Percentiles rank a stretch among this genome's conserved stretches.
These are phyloP conservation scores for Sugiyamaella paludigena DNA, from an alignment of 1,139 yeast genomes.

Conservation along the genomic window DNA sequence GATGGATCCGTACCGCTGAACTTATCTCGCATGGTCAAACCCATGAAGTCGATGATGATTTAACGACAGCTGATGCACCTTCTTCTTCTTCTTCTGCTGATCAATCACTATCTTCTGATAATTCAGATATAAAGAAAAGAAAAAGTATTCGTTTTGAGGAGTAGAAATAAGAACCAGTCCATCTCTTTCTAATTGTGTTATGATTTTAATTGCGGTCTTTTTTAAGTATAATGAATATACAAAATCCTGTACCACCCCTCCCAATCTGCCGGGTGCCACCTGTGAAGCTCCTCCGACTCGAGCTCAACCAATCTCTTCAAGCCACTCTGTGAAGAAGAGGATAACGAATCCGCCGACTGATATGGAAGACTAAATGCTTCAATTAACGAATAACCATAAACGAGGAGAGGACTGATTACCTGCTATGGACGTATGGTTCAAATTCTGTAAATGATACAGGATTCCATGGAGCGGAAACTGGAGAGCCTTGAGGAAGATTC, in stretches of 20 bases:
- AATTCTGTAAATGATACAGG: too few species aligned
- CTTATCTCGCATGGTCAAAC: constrained; percentile 44
- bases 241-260: background rate
- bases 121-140: constrained; percentile 26
- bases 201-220: background rate
- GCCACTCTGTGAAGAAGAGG: too few species aligned
- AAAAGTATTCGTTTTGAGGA: constrained; percentile 37
- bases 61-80: background rate
- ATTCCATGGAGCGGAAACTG: too few species aligned
- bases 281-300: too few species aligned
- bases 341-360: too few species aligned
- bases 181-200: too few species aligned
- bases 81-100: constrained; percentile 4
- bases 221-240: background rate
- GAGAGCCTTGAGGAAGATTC: too few species aligned
- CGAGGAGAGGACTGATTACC: too few species aligned
- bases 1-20: constrained; percentile 96
- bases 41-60: constrained; percentile 7
- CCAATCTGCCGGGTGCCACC: background rate
- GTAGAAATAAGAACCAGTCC: background rate
- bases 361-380: too few species aligned
- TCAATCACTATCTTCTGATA: background rate
- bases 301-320: too few species aligned
- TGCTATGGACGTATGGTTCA: too few species aligned
- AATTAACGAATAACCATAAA: too few species aligned